Evolutionary conservation across 2,329 filamentous ascomycete species (phyloP), one percentile per base, ranked within the genome.

Genomic region (Colletotrichum liaoningense): DNA sequence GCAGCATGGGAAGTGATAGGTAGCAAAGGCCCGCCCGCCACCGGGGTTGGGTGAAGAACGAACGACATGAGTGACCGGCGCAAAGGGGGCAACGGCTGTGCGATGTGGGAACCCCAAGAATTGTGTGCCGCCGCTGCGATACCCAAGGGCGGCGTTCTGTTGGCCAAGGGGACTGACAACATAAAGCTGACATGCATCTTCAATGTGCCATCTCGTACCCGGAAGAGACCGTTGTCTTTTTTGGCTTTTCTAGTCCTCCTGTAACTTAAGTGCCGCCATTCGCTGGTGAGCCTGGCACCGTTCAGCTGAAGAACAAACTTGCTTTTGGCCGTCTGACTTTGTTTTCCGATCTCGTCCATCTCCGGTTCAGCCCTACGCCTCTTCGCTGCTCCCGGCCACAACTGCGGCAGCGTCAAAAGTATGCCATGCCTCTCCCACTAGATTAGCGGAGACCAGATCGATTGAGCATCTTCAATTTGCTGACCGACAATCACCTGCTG

Each of bases 321-420:
- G 54, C 58, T 19, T 28, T 28, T 5, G 33, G 46, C 63, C 6
- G 54, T 30, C 54, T 49, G 42, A 16, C 4, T 38, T 30, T 38
- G 42, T 26, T 16, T 19, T n/a, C 24, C 49, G 35, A 24, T 33
- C 28, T 22, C 33, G 22, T n/a, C 42, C 58, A 46, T 69, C 59
- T 60, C 46, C 54, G 65, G 63, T 60, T 38, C 66, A 72, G 70
- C 66, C 70, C 70, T 69, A 69, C 58, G 58, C 49, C 66, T 49
- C 59, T 52, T 38, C 5, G 7, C 35, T 49, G 64, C 35, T 11
- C n/a, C 60, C 28, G 63, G 59, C 28, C 52, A 46, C 42, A 14
- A 6, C 58, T 35, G 46, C 12, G 11, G 5, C 22, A 52, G 42
- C 38, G 24, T 59, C 26, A 19, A 26, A 12, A 46, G 30, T 58